Base-by-base conservation (phyloP, 345 rosid species). In the Syzygium oleosum region DNA sequence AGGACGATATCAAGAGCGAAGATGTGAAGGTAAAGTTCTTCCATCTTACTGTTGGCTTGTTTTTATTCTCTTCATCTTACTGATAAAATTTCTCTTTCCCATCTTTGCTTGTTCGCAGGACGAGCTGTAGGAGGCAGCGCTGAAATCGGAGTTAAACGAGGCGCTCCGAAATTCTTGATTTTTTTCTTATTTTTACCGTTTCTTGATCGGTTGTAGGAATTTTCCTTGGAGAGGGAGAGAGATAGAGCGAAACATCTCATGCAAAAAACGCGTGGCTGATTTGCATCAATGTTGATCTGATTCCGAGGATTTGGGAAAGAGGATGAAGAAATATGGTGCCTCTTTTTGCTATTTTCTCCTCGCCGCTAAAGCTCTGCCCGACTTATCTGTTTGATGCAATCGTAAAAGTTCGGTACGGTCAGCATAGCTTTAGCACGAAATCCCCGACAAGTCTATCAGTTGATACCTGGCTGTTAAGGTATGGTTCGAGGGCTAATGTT, bases 61-160 rank as follows among this genome's bases (percentile, higher is more conserved):
- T 38, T 52, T 25, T 46, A 25, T 27, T 13, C 41, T 52, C 87
- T 27, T 34, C 52, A 27, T 46, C 19, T 52, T 52, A 23, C 52
- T 86, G 54, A 65, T 51, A 21, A 12, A 19, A 31, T 68, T 31
- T 68, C 17, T 58, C 68, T 85, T 31, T 85, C 34, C 23, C 46
- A 23, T 21, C 68, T 51, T 51, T 52, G 31, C 83, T 52, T 51
- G 27, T 53, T 43, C 85, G 86, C 94, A 97, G 97, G 99, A 97
- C 89, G 99, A 97, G 93, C 98, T 97, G 84, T 96, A 94, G 92
- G 90, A 94, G 92, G 90, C 83, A 12, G 19, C 27, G 7, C 49
- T 25, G 46, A 38, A 38, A 73, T 41, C 21, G 83, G 80, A 34
- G 86, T 53, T 6, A 43, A 63, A 89, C 56, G 51, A 52, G 52